Evolutionary conservation across 192 early-diverging fungal species (phyloP), one percentile per base, ranked within the genome.

Genomic region (Spizellomyces sp.): DNA sequence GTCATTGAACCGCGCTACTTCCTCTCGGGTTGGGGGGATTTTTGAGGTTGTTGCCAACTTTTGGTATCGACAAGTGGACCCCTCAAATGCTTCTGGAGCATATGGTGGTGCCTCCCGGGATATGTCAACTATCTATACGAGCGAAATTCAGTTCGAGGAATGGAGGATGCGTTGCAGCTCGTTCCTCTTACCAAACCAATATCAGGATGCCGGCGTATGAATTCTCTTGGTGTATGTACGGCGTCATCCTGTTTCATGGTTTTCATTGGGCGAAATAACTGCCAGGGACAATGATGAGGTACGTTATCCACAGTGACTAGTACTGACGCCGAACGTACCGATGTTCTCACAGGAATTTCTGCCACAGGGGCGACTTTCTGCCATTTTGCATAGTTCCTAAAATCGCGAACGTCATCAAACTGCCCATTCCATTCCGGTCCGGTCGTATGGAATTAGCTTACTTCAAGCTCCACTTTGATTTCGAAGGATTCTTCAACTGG

Each of bases 261-360:
- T 47, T 75, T 75, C 73, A 75, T 75, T 6, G 73, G 73, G 10
- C 73, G 57, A 50, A 75, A 75, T 21, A 69, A 22, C 62, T 72
- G 50, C 70, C 27, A 36, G 27, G 27, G 27, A 36, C 27, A 0
- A 36, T 36, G 27, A 36, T 36, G 3, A 36, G 27, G 3, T 36
- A 36, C 27, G 0, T 36, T 36, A 36, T 36, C 27, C 1, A 36
- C 27, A n/a, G n/a, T 36, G 27, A 36, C 27, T 36, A 36, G 27
- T 3, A 36, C 27, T 36, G 27, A 36, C 0, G 27, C 27, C 0
- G 27, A 36, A 3, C 27, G 27, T 36, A 36, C 27, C 71, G 71
- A 66, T 19, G 44, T 50, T 44, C 21, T 22, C 36, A 73, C 71
- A 6, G 71, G 64, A 9, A 22, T 17, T 10, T 9, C 44, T 3